These are phyloP conservation scores for Taxawa tesnikishii DNA, from an alignment of 2,329 filamentous ascomycete species.

Conservation along the genomic window DNA sequence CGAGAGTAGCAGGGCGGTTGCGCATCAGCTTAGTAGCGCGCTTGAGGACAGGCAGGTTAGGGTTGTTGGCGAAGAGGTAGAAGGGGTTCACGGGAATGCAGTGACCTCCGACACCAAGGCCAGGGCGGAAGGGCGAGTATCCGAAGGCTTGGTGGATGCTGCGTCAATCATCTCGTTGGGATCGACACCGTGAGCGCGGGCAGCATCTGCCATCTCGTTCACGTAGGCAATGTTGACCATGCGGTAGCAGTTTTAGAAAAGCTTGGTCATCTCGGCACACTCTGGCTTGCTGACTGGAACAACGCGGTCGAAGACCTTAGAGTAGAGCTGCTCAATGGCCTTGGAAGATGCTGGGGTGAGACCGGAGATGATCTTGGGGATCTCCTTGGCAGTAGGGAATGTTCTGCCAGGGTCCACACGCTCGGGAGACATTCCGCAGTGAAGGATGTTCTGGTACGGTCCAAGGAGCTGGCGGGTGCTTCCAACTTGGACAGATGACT, in stretches of 20 bases:
- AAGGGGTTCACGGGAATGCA: slow-evolving; percentile 45
- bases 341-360: slow-evolving; percentile 34
- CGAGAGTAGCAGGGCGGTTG: slow-evolving; percentile 22
- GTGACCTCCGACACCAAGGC: slow-evolving; percentile 42
- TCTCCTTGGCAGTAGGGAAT: slow-evolving; percentile 17
- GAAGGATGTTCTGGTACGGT: slow-evolving; percentile 25
- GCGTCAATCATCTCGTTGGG: slow-evolving; percentile 9
- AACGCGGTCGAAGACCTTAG: slow-evolving; percentile 33
- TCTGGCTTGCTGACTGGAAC: slow-evolving; percentile 40
- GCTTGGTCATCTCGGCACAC: slow-evolving; percentile 46
- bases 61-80: slow-evolving; percentile 34
- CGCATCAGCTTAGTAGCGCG: slow-evolving; percentile 33
- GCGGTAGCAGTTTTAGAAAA: slow-evolving; percentile 45
- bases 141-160: slow-evolving; percentile 28
- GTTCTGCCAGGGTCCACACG: slow-evolving; percentile 12
- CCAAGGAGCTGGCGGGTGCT: slow-evolving; percentile 41
- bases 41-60: slow-evolving; percentile 33
- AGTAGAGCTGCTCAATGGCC: slow-evolving; percentile 34
- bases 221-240: slow-evolving; percentile 13
- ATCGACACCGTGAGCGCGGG: slow-evolving; percentile 8
- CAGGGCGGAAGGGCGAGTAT: slow-evolving; percentile 35
- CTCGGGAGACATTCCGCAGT: slow-evolving; percentile 25
- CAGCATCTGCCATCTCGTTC: slow-evolving; percentile 12
- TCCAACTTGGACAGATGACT: slow-evolving; percentile 43
- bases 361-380: slow-evolving; percentile 43